Evolutionary conservation across 208 protist species (phyloP).

Genomic region (Trypanosoma rangeli): DNA sequence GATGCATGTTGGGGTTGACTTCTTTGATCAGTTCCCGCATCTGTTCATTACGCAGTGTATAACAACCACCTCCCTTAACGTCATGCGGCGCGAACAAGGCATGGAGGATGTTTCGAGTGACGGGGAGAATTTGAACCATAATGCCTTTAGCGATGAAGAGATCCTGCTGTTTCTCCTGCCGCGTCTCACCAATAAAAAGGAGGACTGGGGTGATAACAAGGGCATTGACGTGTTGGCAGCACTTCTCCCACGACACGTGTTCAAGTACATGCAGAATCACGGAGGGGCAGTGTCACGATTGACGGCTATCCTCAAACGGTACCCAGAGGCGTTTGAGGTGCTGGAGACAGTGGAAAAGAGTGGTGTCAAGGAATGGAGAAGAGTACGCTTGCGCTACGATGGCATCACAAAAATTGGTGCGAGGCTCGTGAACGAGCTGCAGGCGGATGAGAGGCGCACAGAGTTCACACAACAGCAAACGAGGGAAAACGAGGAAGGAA

Average conservation of each 20-base stretch:
- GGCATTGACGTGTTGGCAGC: conserved; percentile 2
- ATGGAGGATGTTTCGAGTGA: conserved; percentile 29
- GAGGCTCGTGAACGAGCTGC: conserved; percentile 14
- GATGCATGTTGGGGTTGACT: conserved; percentile 40
- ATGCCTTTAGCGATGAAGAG: conserved; percentile 23
- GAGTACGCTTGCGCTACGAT: conserved; percentile 12
- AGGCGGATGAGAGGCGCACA: neutral
- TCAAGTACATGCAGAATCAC: conserved; percentile 12
- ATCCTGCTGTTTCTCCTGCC: conserved; percentile 23
- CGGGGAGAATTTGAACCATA: conserved; percentile 11
- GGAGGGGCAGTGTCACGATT: neutral
- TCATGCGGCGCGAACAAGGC: conserved; percentile 32
- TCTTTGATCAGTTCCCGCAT: conserved; percentile 35
- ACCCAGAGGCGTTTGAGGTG: conserved; percentile 31
- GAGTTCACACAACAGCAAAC: neutral
- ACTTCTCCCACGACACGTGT: conserved; percentile 27
- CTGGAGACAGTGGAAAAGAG: neutral
- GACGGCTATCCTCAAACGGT: conserved; percentile 8
- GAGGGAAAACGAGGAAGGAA: neutral
- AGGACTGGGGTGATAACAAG: conserved; percentile 23
- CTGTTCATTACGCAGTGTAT: conserved; percentile 36
- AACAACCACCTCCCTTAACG: conserved; percentile 28
- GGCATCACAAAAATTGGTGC: conserved; percentile 20
- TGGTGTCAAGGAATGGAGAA: neutral
- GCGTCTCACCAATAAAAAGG: conserved; percentile 13